A percentile compares a stretch with the other conserved stretches of the same genome.
phyloP scores from a whole-genome alignment of 345 rosid species.

The Adansonia digitata region DNA sequence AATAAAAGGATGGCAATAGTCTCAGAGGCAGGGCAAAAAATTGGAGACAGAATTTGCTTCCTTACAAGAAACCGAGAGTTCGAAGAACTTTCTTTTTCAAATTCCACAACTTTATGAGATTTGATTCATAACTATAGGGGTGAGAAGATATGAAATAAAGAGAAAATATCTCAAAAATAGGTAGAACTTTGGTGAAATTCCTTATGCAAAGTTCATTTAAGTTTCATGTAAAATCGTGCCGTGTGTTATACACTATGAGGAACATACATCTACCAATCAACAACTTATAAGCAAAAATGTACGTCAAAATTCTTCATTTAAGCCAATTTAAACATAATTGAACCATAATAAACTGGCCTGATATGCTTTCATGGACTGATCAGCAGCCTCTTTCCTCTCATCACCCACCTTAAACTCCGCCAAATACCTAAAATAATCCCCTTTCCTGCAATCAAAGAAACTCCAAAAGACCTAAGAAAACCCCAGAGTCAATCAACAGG shows the following conservation, averaged over 20 bases:
- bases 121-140: neutral
- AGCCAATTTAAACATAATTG: neutral
- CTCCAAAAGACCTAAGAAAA: neutral
- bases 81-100: neutral
- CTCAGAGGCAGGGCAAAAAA: neutral
- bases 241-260: neutral
- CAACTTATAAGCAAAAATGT: neutral
- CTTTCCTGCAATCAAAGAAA: constrained; percentile 50
- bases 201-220: neutral
- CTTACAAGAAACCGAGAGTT: neutral
- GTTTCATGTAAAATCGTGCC: neutral
- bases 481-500: neutral
- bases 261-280: neutral
- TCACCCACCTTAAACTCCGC: constrained; percentile 53
- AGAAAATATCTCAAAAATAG: neutral
- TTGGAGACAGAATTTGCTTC: neutral
- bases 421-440: constrained; percentile 61
- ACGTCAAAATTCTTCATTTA: neutral
- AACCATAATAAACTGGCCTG: constrained; percentile 27
- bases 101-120: neutral
- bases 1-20: neutral
- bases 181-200: neutral
- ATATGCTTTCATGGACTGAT: constrained; percentile 64
- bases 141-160: neutral
- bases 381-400: constrained; percentile 55